Evolutionary conservation across 176 grass and related monocot genomes (phyloP).

Genomic region (Leersia perrieri): DNA sequence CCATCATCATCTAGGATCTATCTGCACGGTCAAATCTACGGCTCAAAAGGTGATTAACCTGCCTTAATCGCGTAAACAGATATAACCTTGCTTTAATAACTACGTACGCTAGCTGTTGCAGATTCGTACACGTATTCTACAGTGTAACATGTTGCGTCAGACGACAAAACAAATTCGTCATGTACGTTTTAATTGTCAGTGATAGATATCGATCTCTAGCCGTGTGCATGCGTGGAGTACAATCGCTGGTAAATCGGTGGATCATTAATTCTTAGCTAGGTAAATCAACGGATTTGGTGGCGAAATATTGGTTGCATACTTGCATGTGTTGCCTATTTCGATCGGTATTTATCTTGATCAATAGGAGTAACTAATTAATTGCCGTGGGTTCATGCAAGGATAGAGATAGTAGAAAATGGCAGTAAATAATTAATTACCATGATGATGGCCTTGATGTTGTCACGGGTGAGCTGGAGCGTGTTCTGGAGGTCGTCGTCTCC

Average conservation of each 20-base stretch:
- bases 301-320: too few species aligned
- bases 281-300: neutral
- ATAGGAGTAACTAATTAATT: neutral
- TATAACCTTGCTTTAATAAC: neutral
- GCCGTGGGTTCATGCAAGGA: neutral
- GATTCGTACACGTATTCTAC: neutral
- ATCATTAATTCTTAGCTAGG: neutral
- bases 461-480: slow-evolving; percentile 62
- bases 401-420: neutral
- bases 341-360: neutral
- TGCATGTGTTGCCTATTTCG: too few species aligned
- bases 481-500: slow-evolving; percentile 55
- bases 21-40: too few species aligned
- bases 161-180: neutral
- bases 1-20: too few species aligned
- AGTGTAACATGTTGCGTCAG: neutral
- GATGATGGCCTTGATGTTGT: slow-evolving; percentile 92
- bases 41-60: too few species aligned
- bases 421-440: slow-evolving; percentile 50
- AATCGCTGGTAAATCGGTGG: neutral
- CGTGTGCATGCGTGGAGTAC: too few species aligned
- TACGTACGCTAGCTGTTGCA: neutral
- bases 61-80: too few species aligned
- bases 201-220: too few species aligned
- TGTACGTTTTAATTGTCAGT: neutral